A percentile compares a stretch with the other conserved stretches of the same genome.
phyloP scores from a whole-genome alignment of 129 eudicot species.

The Centrapalus pauciflorus region DNA sequence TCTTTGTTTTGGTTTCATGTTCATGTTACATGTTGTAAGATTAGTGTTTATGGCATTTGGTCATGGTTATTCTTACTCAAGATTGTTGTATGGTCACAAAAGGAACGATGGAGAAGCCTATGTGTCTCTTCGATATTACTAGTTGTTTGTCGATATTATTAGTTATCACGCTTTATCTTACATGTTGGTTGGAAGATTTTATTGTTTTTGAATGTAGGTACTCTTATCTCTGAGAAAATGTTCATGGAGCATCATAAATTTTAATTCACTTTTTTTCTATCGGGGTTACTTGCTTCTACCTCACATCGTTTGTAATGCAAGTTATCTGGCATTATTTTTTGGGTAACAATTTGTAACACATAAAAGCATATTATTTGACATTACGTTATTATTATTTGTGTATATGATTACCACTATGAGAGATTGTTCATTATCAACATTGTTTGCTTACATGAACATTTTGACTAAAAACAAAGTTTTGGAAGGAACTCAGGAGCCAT shows the following conservation, averaged over 20 bases:
- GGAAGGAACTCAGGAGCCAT: too few species aligned
- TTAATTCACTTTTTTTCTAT: conserved; percentile 70
- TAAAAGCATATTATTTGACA: conserved; percentile 5
- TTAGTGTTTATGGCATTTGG: conserved; percentile 89
- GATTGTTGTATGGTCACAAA: conserved; percentile 82
- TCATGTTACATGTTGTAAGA: conserved; percentile 33
- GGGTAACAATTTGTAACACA: neutral
- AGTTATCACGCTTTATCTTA: conserved; percentile 77
- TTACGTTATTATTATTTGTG: neutral
- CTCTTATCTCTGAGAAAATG: conserved; percentile 62
- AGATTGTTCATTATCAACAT: conserved; percentile 68
- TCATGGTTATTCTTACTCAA: conserved; percentile 91
- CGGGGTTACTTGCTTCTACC: conserved; percentile 57
- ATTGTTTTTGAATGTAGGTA: conserved; percentile 51
- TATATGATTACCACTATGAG: conserved; percentile 58
- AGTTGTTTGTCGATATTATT: conserved; percentile 57
- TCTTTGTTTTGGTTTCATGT: neutral
- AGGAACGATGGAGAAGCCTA: conserved; percentile 99
- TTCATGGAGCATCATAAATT: conserved; percentile 62
- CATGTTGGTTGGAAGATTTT: conserved; percentile 75
- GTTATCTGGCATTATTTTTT: conserved; percentile 24
- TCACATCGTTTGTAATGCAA: conserved; percentile 71
- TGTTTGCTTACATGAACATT: conserved; percentile 65
- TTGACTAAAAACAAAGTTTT: conserved; percentile 41
- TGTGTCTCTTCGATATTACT: conserved; percentile 70